Percentiles rank a stretch among this genome's conserved stretches.
phyloP scores from a whole-genome alignment of 1,139 yeast genomes.

The Yarrowia galli region DNA sequence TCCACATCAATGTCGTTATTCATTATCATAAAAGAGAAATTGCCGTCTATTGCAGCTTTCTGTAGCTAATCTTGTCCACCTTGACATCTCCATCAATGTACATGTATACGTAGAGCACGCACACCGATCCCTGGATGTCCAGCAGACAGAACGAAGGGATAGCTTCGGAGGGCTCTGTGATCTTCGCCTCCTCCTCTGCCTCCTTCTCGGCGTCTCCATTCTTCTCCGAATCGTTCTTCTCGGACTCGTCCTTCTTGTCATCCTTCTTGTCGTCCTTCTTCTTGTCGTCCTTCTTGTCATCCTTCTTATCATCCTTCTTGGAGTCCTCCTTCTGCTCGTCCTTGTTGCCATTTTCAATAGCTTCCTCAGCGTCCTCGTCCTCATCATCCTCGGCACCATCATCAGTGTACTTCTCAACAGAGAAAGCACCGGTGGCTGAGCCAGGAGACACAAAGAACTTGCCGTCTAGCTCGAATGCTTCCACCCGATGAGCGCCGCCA shows the following conservation, averaged over 20 bases:
- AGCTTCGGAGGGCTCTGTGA: constrained; percentile 49
- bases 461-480: constrained; percentile 91
- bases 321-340: constrained; percentile 21
- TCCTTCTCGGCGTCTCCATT: not conserved
- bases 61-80: constrained; percentile 87
- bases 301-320: constrained; percentile 43
- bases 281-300: constrained; percentile 38
- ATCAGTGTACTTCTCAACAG: constrained; percentile 53
- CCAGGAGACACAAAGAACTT: constrained; percentile 96
- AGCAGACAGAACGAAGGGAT: constrained; percentile 90
- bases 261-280: constrained; percentile 43
- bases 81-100: constrained; percentile 81
- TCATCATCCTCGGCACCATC: constrained; percentile 50
- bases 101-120: constrained; percentile 87
- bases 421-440: constrained; percentile 90
- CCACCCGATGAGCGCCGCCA: constrained; percentile 96
- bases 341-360: constrained; percentile 48
- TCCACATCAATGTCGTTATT: constrained; percentile 11
- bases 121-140: constrained; percentile 78
- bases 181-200: constrained; percentile 24
- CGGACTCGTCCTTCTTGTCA: constrained; percentile 39
- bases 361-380: constrained; percentile 45
- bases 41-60: constrained; percentile 44
- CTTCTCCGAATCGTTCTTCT: constrained; percentile 37
- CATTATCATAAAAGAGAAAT: constrained; percentile 19